These are phyloP conservation scores for Toxicodendron radicans DNA, from an alignment of 345 rosid species.

Conservation along the genomic window DNA sequence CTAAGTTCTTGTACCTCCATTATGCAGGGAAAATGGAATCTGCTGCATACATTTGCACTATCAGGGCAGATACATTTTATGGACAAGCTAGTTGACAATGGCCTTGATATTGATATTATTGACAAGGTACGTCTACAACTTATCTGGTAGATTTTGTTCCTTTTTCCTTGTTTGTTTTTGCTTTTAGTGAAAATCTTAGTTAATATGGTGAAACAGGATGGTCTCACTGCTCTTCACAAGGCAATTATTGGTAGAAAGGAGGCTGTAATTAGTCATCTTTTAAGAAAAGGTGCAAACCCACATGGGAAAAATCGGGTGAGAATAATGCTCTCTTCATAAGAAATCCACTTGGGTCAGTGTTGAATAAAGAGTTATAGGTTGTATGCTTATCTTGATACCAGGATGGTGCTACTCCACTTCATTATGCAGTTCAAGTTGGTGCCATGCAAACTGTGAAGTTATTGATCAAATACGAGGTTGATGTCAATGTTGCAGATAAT, in stretches of 20 bases:
- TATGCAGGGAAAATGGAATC: slow-evolving; percentile 82
- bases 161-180: background rate
- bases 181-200: background rate
- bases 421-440: slow-evolving; percentile 86
- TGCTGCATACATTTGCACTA: slow-evolving; percentile 78
- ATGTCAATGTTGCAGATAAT: slow-evolving; percentile 63
- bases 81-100: slow-evolving; percentile 69
- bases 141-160: slow-evolving; percentile 2
- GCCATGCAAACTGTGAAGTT: slow-evolving; percentile 79
- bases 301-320: slow-evolving; percentile 71
- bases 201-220: slow-evolving; percentile 48
- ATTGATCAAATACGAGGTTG: slow-evolving; percentile 59
- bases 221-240: slow-evolving; percentile 74
- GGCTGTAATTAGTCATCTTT: slow-evolving; percentile 87
- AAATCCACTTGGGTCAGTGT: background rate
- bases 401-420: slow-evolving; percentile 91
- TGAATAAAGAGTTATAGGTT: background rate
- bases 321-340: slow-evolving; percentile 14
- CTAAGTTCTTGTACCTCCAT: slow-evolving; percentile 7
- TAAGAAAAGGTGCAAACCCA: slow-evolving; percentile 90
- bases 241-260: slow-evolving; percentile 87
- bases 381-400: slow-evolving; percentile 22
- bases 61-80: slow-evolving; percentile 67
- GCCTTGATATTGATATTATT: slow-evolving; percentile 56
- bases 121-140: slow-evolving; percentile 51